Conservation (phyloP, 2,329 filamentous ascomycete genomes). For the Aspergillus costaricaensis region DNA sequence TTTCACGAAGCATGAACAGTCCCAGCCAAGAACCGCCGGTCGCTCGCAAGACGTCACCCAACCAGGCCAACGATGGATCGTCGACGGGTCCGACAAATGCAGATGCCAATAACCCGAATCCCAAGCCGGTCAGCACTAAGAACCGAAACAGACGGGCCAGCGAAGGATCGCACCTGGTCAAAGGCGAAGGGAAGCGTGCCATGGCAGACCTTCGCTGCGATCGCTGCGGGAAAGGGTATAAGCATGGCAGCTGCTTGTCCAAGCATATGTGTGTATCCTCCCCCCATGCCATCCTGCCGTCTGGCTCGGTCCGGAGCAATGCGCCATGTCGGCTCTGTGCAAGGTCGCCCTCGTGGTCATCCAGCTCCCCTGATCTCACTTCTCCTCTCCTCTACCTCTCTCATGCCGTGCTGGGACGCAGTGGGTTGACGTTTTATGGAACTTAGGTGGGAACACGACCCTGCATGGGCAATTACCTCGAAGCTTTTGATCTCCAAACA, state of each 20-base stretch:
- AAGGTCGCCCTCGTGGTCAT: slow-evolving; percentile 43
- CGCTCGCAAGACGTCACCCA: slow-evolving; percentile 44
- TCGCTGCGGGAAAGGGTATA: slow-evolving; percentile 99
- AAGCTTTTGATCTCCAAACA: slow-evolving; percentile 99
- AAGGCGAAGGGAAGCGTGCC: slow-evolving; percentile 76
- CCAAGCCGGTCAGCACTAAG: slow-evolving; percentile 51
- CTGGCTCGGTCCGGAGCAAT: slow-evolving; percentile 45
- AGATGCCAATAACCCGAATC: slow-evolving; percentile 53
- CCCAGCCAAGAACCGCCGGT: slow-evolving; percentile 36
- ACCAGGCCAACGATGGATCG: slow-evolving; percentile 28
- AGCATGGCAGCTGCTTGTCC: slow-evolving; percentile 99
- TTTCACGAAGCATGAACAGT: slow-evolving; percentile 43
- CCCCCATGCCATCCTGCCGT: slow-evolving; percentile 56
- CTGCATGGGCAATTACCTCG: slow-evolving; percentile 95
- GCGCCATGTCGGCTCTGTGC: slow-evolving; percentile 43
- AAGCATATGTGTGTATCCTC: slow-evolving; percentile 94
- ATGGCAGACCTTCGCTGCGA: slow-evolving; percentile 90
- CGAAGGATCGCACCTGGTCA: slow-evolving; percentile 80
- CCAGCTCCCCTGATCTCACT: slow-evolving; percentile 25
- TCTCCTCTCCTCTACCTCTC: slow-evolving; percentile 32
- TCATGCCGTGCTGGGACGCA: slow-evolving; percentile 26
- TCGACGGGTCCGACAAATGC: slow-evolving; percentile 25
- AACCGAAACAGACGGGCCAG: slow-evolving; percentile 68
- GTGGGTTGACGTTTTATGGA: slow-evolving; percentile 46
- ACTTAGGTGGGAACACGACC: slow-evolving; percentile 96